phyloP scores from a whole-genome alignment of 2,329 filamentous ascomycete genomes.

The Triangularia setosa region DNA sequence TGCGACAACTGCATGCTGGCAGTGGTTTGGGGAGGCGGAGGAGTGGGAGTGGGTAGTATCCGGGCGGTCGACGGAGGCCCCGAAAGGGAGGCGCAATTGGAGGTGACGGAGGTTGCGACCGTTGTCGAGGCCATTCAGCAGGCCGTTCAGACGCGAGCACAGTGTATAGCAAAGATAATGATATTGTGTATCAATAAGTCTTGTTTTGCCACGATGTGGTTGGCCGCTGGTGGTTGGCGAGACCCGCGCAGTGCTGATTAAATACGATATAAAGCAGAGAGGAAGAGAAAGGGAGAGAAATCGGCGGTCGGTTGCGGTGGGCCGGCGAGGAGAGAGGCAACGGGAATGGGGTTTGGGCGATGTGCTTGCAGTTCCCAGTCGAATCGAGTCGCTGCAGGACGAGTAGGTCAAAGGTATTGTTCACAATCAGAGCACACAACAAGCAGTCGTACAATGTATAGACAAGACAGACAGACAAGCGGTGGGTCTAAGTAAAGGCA shows the following conservation, averaged over 20 bases:
- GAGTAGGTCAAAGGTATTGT: constrained; percentile 11
- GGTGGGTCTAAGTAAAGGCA: background rate
- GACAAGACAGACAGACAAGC: background rate
- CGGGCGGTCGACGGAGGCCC: constrained; percentile 16
- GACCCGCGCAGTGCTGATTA: constrained; percentile 7
- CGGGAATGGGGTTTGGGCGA: constrained; percentile 15
- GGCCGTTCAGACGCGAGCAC: constrained; percentile 15
- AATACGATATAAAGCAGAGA: background rate
- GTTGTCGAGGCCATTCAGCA: constrained; percentile 38
- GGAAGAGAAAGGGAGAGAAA: background rate
- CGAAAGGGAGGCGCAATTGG: constrained; percentile 27
- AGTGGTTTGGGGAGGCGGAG: background rate
- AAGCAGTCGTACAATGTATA: constrained; percentile 8
- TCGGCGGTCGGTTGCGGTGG: constrained; percentile 18
- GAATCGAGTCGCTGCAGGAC: constrained; percentile 18
- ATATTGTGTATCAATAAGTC: background rate
- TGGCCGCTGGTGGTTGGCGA: background rate
- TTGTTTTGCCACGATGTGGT: background rate
- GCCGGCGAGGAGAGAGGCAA: constrained; percentile 13
- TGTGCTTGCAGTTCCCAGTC: constrained; percentile 20
- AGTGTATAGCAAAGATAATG: background rate
- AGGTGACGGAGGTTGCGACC: constrained; percentile 29
- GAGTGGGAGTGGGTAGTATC: constrained; percentile 13
- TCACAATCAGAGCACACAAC: background rate
- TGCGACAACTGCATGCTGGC: constrained; percentile 10